Evolutionary conservation across 2,329 filamentous ascomycete species (phyloP).

Genomic region (Aotearoamyces nothofagi): DNA sequence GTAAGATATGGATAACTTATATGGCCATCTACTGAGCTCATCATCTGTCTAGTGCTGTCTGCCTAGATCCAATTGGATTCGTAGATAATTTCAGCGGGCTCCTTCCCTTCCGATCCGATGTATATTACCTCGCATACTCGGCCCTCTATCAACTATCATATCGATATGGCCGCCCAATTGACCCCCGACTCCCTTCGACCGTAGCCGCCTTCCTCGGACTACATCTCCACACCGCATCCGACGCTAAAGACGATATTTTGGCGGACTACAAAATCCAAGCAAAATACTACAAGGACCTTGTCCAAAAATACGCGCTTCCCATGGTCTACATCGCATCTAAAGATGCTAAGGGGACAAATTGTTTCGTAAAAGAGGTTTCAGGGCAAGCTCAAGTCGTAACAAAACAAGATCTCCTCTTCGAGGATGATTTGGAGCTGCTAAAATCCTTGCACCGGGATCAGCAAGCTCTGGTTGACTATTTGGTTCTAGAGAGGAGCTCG

Average conservation of each 20-base stretch:
- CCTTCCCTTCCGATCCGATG: conserved; percentile 13
- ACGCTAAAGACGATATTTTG: conserved; percentile 7
- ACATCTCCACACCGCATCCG: conserved; percentile 9
- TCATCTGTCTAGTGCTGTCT: conserved; percentile 21
- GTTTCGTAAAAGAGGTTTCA: conserved; percentile 4
- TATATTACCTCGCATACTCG: conserved; percentile 14
- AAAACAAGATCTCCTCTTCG: conserved; percentile 25
- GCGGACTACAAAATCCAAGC: conserved; percentile 6
- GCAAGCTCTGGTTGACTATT: conserved; percentile 30
- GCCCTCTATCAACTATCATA: conserved; percentile 16
- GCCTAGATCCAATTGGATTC: conserved; percentile 18
- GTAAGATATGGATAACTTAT: background rate
- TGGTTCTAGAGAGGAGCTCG: conserved; percentile 26
- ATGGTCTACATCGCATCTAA: conserved; percentile 8
- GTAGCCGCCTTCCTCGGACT: conserved; percentile 6
- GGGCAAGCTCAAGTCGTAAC: conserved; percentile 4
- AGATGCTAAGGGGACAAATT: conserved; percentile 2
- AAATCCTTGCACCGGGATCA: conserved; percentile 27
- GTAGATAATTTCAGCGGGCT: conserved; percentile 22
- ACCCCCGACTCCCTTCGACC: conserved; percentile 12
- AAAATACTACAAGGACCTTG: conserved; percentile 5
- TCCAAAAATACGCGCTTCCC: conserved; percentile 1
- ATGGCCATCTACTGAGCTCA: background rate
- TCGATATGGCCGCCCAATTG: conserved; percentile 11
- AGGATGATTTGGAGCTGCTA: conserved; percentile 18